Percentiles rank a stretch among this genome's conserved stretches.
phyloP scores from a whole-genome alignment of 495 filamentous ascomycete genomes.

The Penicilliopsis zonata region DNA sequence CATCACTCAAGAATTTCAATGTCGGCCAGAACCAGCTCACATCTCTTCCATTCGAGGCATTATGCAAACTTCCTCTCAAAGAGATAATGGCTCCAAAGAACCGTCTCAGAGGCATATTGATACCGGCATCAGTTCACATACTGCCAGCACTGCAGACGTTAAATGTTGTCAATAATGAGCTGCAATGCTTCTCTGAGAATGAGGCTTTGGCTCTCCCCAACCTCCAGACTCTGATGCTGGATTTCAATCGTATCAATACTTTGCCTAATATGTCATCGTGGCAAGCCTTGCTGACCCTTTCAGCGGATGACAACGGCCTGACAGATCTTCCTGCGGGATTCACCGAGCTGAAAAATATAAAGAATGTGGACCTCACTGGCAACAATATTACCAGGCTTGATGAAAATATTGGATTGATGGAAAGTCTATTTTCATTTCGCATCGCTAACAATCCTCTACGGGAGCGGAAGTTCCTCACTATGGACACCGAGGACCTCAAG shows the following conservation, averaged over 20 bases:
- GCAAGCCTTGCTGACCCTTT: constrained; percentile 57
- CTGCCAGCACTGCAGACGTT: constrained; percentile 56
- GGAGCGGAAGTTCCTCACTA: constrained; percentile 71
- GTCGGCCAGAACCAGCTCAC: constrained; percentile 64
- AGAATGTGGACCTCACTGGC: constrained; percentile 65
- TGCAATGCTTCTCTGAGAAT: constrained; percentile 42
- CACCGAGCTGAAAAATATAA: constrained; percentile 48
- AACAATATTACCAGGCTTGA: constrained; percentile 73
- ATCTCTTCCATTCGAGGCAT: constrained; percentile 51
- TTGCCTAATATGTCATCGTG: constrained; percentile 64
- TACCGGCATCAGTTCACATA: constrained; percentile 43
- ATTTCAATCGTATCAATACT: constrained; percentile 59
- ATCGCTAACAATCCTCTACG: constrained; percentile 78
- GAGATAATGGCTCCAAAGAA: constrained; percentile 76
- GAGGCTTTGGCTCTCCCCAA: constrained; percentile 49
- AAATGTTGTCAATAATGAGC: constrained; percentile 63
- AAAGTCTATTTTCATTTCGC: constrained; percentile 56
- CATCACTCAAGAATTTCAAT: constrained; percentile 60
- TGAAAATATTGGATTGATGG: constrained; percentile 68
- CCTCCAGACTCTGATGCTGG: constrained; percentile 61
- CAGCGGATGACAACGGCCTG: constrained; percentile 72
- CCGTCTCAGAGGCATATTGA: constrained; percentile 57
- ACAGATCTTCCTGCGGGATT: constrained; percentile 64
- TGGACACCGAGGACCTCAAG: constrained; percentile 75
- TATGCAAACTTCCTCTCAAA: constrained; percentile 55